A percentile compares a stretch with the other conserved stretches of the same genome.
phyloP scores from a whole-genome alignment of 768 basidiomycete genomes.

The Scleroderma citrinum region DNA sequence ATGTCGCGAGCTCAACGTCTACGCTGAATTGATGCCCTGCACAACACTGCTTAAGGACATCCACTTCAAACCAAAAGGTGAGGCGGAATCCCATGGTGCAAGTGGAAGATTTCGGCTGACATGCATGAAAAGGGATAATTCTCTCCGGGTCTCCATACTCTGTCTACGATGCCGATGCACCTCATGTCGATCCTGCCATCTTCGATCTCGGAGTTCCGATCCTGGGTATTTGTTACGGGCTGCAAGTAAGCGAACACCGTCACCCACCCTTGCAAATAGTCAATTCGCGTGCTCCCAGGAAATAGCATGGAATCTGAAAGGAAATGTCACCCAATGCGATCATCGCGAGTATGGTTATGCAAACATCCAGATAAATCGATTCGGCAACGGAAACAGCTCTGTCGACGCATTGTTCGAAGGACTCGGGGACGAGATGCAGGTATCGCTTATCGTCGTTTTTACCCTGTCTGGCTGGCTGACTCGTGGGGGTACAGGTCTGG shows the following conservation, averaged over 20 bases:
- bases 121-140: slow-evolving; percentile 65
- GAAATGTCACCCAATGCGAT: slow-evolving; percentile 77
- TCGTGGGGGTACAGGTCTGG: slow-evolving; percentile 68
- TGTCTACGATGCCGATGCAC: slow-evolving; percentile 89
- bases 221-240: slow-evolving; percentile 95
- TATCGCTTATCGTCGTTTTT: slow-evolving; percentile 25
- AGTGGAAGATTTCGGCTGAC: not conserved
- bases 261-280: not conserved
- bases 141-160: slow-evolving; percentile 98
- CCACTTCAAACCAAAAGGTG: slow-evolving; percentile 89
- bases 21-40: slow-evolving; percentile 96
- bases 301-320: slow-evolving; percentile 84
- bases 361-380: slow-evolving; percentile 63
- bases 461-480: not conserved
- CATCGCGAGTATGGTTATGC: slow-evolving; percentile 97
- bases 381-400: slow-evolving; percentile 40
- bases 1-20: slow-evolving; percentile 96
- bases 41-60: slow-evolving; percentile 86
- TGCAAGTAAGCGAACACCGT: slow-evolving; percentile 59
- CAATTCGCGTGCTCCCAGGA: slow-evolving; percentile 47
- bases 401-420: slow-evolving; percentile 80
- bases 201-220: slow-evolving; percentile 87
- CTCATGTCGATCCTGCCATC: slow-evolving; percentile 89
- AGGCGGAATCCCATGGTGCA: not conserved
- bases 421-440: slow-evolving; percentile 87